These are phyloP conservation scores for Avena insularis DNA, from an alignment of 176 grass and related monocot genomes.

Conservation along the genomic window DNA sequence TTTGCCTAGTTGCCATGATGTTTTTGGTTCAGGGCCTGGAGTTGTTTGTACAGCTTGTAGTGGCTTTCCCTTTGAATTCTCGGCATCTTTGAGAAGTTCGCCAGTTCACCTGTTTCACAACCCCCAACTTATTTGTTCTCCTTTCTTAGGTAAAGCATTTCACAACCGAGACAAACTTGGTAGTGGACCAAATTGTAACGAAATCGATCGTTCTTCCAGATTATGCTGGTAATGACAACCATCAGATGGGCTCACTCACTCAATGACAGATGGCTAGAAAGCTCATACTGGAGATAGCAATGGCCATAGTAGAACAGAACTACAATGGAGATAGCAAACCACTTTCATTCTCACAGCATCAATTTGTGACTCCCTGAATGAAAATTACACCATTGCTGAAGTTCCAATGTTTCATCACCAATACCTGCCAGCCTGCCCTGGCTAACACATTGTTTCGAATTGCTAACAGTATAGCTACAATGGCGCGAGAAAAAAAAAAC, in stretches of 20 bases:
- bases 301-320: not conserved
- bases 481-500: slow-evolving; percentile 16
- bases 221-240: not conserved
- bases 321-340: not conserved
- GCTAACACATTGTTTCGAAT: slow-evolving; percentile 25
- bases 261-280: no score
- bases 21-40: slow-evolving; percentile 58
- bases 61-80: slow-evolving; percentile 10
- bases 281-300: not conserved
- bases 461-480: slow-evolving; percentile 30
- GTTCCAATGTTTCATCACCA: not conserved
- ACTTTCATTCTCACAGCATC: not conserved
- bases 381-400: slow-evolving; percentile 11
- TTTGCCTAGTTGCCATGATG: slow-evolving; percentile 59
- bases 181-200: not conserved
- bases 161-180: not conserved
- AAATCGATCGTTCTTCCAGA: not conserved
- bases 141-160: not conserved
- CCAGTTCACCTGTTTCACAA: not conserved
- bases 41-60: slow-evolving; percentile 47
- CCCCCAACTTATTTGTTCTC: no score
- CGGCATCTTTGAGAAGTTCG: not conserved
- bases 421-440: not conserved
- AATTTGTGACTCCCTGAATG: not conserved
- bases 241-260: not conserved